Evolutionary conservation across 2,329 filamentous ascomycete species (phyloP).

Genomic region (Clarireedia paspali): DNA sequence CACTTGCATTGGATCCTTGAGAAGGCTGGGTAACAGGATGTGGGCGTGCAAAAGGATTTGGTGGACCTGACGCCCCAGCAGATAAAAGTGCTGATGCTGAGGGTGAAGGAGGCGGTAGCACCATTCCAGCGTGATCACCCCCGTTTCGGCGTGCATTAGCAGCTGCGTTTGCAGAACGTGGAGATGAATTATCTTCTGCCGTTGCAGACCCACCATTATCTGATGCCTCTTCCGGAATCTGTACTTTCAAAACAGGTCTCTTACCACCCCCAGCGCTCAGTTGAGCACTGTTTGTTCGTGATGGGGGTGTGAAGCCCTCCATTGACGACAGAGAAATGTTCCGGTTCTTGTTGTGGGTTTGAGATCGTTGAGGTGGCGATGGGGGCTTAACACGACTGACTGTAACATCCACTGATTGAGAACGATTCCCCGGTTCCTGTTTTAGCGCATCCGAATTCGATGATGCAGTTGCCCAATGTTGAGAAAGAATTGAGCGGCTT

Average conservation of each 20-base stretch:
- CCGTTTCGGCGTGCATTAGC: conserved; percentile 22
- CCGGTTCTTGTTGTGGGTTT: conserved; percentile 38
- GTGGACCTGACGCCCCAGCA: conserved; percentile 84
- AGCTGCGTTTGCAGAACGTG: conserved; percentile 22
- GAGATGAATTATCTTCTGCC: conserved; percentile 55
- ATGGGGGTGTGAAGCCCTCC: conserved; percentile 63
- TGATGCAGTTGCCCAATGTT: conserved; percentile 66
- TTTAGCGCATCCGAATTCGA: conserved; percentile 30
- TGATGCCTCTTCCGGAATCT: conserved; percentile 88
- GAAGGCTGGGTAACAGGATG: conserved; percentile 54
- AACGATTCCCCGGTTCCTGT: conserved; percentile 35
- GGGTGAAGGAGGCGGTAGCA: conserved; percentile 87
- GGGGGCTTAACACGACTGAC: conserved; percentile 47
- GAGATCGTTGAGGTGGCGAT: conserved; percentile 42
- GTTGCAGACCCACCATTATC: conserved; percentile 64
- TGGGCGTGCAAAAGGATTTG: conserved; percentile 90
- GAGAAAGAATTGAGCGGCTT: conserved; percentile 77
- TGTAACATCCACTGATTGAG: conserved; percentile 58
- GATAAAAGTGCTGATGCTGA: conserved; percentile 73
- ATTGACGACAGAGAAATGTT: conserved; percentile 41
- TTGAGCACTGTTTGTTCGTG: conserved; percentile 69
- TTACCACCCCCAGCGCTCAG: conserved; percentile 48
- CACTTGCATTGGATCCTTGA: conserved; percentile 28
- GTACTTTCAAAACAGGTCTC: conserved; percentile 80
- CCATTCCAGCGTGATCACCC: conserved; percentile 45